Conservation (phyloP, 2,329 filamentous ascomycete species). For the Neospermospora avenae region DNA sequence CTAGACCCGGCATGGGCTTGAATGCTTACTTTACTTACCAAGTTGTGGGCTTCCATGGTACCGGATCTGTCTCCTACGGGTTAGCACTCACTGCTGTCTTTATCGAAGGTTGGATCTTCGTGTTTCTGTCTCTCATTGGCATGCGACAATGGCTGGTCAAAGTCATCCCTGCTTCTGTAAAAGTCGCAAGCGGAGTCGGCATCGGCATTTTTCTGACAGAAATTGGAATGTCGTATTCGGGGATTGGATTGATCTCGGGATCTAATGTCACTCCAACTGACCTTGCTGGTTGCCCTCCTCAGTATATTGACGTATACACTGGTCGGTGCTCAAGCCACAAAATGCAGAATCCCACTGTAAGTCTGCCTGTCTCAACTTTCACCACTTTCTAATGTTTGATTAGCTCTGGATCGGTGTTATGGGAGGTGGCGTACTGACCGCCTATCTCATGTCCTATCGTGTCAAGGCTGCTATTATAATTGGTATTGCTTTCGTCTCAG, state of each 20-base stretch:
- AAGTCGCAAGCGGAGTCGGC: conserved; percentile 62
- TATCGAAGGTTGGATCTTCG: conserved; percentile 61
- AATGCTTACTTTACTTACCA: conserved; percentile 68
- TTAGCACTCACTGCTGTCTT: conserved; percentile 63
- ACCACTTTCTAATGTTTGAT: background rate
- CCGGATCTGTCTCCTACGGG: conserved; percentile 53
- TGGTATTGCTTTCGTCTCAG: conserved; percentile 67
- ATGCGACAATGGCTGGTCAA: conserved; percentile 72
- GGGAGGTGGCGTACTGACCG: conserved; percentile 73
- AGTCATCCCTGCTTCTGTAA: conserved; percentile 61
- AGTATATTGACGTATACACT: conserved; percentile 45
- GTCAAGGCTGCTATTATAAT: conserved; percentile 73
- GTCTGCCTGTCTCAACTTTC: conserved; percentile 14
- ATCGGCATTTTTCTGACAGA: conserved; percentile 63
- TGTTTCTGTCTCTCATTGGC: conserved; percentile 61
- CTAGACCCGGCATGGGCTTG: conserved; percentile 63
- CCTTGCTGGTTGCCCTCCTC: conserved; percentile 67
- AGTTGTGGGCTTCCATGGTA: conserved; percentile 59
- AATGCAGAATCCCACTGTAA: conserved; percentile 72
- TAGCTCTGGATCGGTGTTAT: conserved; percentile 84
- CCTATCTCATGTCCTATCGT: conserved; percentile 75
- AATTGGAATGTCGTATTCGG: conserved; percentile 70
- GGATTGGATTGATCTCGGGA: conserved; percentile 79
- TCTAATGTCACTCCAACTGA: conserved; percentile 66
- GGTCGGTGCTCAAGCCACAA: conserved; percentile 56